Conservation (phyloP, 768 basidiomycete species). For the Trametes meyenii region DNA sequence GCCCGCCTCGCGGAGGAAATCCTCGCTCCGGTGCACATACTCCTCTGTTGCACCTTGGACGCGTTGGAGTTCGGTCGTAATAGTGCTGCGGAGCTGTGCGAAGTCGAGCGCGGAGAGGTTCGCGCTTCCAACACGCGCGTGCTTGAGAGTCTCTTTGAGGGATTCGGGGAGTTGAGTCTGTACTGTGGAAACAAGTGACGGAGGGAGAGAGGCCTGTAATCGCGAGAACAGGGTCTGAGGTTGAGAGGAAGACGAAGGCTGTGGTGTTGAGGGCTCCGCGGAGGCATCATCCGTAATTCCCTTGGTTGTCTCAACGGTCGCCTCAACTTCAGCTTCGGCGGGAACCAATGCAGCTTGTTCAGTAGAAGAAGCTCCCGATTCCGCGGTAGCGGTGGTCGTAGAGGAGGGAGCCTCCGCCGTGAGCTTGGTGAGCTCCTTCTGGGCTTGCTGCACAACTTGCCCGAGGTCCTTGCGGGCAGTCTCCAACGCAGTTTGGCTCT, state of each 20-base stretch:
- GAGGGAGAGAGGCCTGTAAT: slow-evolving; percentile 74
- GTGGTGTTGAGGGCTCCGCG: slow-evolving; percentile 1
- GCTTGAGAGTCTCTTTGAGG: slow-evolving; percentile 46
- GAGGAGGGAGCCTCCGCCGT: slow-evolving; percentile 40
- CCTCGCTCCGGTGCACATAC: slow-evolving; percentile 61
- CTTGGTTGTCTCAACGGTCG: slow-evolving; percentile 8
- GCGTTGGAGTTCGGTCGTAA: slow-evolving; percentile 67
- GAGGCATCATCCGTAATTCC: slow-evolving; percentile 8
- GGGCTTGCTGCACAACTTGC: slow-evolving; percentile 76
- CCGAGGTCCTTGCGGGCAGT: slow-evolving; percentile 73
- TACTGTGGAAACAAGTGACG: slow-evolving; percentile 68
- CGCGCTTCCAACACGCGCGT: slow-evolving; percentile 49
- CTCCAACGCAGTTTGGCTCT: slow-evolving; percentile 74
- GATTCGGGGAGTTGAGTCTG: slow-evolving; percentile 67
- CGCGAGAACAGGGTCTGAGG: slow-evolving; percentile 62
- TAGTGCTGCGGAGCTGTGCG: slow-evolving; percentile 62
- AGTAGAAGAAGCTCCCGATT: slow-evolving; percentile 11
- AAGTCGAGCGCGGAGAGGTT: slow-evolving; percentile 56
- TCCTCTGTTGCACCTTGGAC: slow-evolving; percentile 83
- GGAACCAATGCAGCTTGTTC: slow-evolving; percentile 27
- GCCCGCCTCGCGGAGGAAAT: slow-evolving; percentile 63
- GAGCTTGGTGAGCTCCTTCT: slow-evolving; percentile 71
- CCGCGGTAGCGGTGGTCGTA: slow-evolving; percentile 18
- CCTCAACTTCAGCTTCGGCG: slow-evolving; percentile 29
- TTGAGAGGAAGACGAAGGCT: slow-evolving; percentile 10